Evolutionary conservation across 2,329 filamentous ascomycete genomes (phyloP), one percentile per base, ranked within the genome.

Genomic region (Aureobasidium sp.): DNA sequence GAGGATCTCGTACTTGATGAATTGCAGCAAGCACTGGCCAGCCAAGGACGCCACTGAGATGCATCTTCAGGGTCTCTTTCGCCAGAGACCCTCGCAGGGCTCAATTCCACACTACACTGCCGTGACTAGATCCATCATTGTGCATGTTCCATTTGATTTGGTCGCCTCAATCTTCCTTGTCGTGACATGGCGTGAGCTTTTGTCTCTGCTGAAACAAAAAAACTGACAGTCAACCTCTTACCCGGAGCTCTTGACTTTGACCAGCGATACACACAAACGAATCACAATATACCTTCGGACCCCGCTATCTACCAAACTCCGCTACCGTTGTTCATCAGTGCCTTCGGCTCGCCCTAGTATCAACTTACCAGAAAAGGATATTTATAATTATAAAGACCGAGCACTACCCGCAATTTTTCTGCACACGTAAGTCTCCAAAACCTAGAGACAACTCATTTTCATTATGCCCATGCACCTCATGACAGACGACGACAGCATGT

Each of bases 331-430:
- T 15, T 26, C n/a, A 20, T 29, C n/a, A 27, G 41, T 36, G 55
- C 41, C 26, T 59, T 48, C 56, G 56, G 43, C 34, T 59, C 56
- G 44, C 56, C 56, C 56, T 59, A 44, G 41, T 15, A 59, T 27
- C 34, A 59, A 46, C 44, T 41, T 46, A 46, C 43, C 44, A 50
- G 17, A 46, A 39, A 46, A 52, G 41, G 48, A 37, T 52, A 53
- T 43, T 41, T 61, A 52, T 56, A 55, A 55, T 61, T 51, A 50
- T 50, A 52, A 61, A 61, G 37, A 61, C 59, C 50, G 47, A 61
- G 48, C 59, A 53, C 59, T 47, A 24, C 20, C 48, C 44, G 36
- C 9, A 27, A 47, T n/a, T 44, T 46, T 61, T 60, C 12, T 26
- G 10, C 20, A 37, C 36, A 12, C 29, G 47, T 52, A 44, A 27